A percentile compares a stretch with the other conserved stretches of the same genome.
Evolutionary conservation across 192 early-diverging fungal genomes (phyloP).

Genomic region (Podila epigama): DNA sequence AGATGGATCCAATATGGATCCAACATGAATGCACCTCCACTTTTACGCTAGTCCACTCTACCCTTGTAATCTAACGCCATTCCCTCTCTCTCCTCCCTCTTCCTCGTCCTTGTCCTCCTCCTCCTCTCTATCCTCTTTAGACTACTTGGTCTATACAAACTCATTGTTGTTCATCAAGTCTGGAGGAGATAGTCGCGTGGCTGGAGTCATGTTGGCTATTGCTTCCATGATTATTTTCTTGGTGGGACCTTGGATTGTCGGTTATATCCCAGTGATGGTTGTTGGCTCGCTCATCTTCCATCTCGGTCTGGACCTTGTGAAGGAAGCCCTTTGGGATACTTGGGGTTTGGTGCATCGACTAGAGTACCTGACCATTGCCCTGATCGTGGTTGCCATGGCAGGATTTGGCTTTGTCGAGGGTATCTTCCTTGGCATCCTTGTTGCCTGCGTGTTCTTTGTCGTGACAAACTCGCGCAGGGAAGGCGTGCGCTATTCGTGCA

Average conservation of each 20-base stretch:
- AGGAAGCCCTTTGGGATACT: constrained; percentile 91
- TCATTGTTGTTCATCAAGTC: constrained; percentile 92
- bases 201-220: constrained; percentile 81
- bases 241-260: constrained; percentile 84
- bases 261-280: constrained; percentile 93
- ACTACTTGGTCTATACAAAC: constrained; percentile 95
- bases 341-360: constrained; percentile 81
- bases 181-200: constrained; percentile 86
- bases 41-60: too few species aligned
- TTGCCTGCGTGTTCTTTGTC: constrained; percentile 97
- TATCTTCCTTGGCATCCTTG: constrained; percentile 89
- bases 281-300: constrained; percentile 97
- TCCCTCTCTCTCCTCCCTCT: too few species aligned
- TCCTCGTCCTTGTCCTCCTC: background rate
- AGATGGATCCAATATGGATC: too few species aligned
- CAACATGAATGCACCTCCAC: too few species aligned
- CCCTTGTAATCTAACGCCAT: too few species aligned
- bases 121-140: constrained; percentile 28
- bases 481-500: constrained; percentile 71
- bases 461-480: constrained; percentile 72
- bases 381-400: constrained; percentile 90
- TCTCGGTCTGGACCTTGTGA: constrained; percentile 91
- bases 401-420: constrained; percentile 96
- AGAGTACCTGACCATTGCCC: constrained; percentile 90
- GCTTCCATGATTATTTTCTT: constrained; percentile 82